These are phyloP conservation scores for Pyropia yezoensis DNA, from an alignment of 23 red algal genomes.

Conservation along the genomic window DNA sequence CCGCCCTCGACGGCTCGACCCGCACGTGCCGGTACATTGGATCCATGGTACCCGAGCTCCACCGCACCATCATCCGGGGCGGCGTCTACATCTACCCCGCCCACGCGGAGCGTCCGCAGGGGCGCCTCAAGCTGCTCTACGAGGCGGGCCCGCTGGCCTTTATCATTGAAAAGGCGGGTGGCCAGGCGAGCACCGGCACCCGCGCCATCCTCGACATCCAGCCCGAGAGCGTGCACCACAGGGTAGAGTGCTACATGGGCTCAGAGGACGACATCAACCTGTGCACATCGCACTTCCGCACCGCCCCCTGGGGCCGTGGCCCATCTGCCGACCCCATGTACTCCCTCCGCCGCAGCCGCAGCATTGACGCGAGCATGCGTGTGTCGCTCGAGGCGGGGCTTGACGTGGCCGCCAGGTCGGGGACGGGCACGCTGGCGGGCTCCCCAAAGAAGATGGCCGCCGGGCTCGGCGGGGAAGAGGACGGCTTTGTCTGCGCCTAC, in stretches of 20 bases:
- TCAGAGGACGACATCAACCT: slow-evolving; percentile 80
- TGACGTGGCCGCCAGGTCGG: too few species aligned
- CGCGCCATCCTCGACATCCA: slow-evolving; percentile 73
- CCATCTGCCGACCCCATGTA: slow-evolving; percentile 77
- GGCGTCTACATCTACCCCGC: slow-evolving; percentile 95
- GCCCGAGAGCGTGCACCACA: slow-evolving; percentile 67
- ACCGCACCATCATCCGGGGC: slow-evolving; percentile 83
- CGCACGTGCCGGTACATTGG: slow-evolving; percentile 73
- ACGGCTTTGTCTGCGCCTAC: too few species aligned
- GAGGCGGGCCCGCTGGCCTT: slow-evolving; percentile 95
- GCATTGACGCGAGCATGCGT: slow-evolving; percentile 40
- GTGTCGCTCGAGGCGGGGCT: too few species aligned
- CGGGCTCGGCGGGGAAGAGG: too few species aligned
- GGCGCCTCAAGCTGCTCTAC: slow-evolving; percentile 84
- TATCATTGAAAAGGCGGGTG: slow-evolving; percentile 77
- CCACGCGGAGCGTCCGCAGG: slow-evolving; percentile 49
- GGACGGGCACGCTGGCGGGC: too few species aligned
- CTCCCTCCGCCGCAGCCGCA: slow-evolving; percentile 64
- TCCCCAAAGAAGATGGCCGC: too few species aligned
- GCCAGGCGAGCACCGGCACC: slow-evolving; percentile 67
- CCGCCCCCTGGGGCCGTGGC: slow-evolving; percentile 58
- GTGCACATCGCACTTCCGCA: slow-evolving; percentile 60
- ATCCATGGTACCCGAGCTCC: slow-evolving; percentile 95
- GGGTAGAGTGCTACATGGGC: slow-evolving; percentile 82
- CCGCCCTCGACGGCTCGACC: slow-evolving; percentile 47